Conservation (phyloP, 495 filamentous ascomycete genomes). For the Hypoxylon cercidicola region DNA sequence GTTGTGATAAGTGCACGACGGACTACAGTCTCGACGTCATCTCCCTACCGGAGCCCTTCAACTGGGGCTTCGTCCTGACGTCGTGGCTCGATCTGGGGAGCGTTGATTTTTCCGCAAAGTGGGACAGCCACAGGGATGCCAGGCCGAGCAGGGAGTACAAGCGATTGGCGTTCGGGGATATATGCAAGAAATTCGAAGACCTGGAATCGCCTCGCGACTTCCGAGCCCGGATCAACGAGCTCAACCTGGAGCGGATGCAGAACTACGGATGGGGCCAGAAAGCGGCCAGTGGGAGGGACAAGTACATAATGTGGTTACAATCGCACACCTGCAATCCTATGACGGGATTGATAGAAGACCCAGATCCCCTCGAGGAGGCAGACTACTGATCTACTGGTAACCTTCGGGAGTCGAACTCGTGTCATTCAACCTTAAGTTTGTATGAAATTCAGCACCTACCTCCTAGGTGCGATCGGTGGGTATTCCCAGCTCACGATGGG, state of each 20-base stretch:
- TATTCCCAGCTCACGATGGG: conserved; percentile 6
- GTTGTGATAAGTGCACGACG: conserved; percentile 31
- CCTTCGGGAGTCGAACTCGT: background rate
- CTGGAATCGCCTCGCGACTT: conserved; percentile 18
- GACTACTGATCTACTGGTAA: conserved; percentile 19
- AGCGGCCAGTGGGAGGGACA: conserved; percentile 11
- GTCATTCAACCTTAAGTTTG: too few relatives aligned
- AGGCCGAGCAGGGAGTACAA: conserved; percentile 13
- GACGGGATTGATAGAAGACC: conserved; percentile 31
- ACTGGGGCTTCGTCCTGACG: conserved; percentile 36
- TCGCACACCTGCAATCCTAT: conserved; percentile 27
- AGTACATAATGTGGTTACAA: conserved; percentile 16
- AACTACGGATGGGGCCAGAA: conserved; percentile 26
- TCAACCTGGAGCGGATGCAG: conserved; percentile 25
- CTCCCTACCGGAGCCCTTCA: conserved; percentile 29
- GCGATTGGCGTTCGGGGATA: conserved; percentile 14
- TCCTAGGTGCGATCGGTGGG: conserved; percentile 9
- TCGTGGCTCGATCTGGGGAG: conserved; percentile 36
- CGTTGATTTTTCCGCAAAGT: conserved; percentile 31
- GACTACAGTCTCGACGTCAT: conserved; percentile 34
- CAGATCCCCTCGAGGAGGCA: conserved; percentile 35
- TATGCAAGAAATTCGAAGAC: conserved; percentile 34
- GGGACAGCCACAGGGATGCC: conserved; percentile 35
- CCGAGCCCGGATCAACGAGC: conserved; percentile 16
- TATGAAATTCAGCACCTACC: too few relatives aligned